Evolutionary conservation across 2,329 filamentous ascomycete species (phyloP), one percentile per base, ranked within the genome.

Genomic region (Lasiodiplodia sp.): DNA sequence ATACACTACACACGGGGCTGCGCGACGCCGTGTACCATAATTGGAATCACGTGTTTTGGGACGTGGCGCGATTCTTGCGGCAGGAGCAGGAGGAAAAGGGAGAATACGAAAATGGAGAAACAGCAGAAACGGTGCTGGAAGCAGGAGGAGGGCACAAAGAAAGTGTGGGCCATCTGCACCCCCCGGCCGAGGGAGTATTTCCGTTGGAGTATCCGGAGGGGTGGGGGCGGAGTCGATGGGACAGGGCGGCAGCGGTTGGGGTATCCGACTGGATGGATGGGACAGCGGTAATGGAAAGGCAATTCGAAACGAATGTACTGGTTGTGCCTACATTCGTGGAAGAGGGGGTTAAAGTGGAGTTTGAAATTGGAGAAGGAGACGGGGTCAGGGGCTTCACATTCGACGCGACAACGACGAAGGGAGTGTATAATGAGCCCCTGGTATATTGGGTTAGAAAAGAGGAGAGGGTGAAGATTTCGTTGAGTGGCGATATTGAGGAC

Each of bases 11-110:
- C n/a, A 64, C 60, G 11, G 31, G n/a, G 11, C 60, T 64, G 11
- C 28, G 60, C 2, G n/a, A 37, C 16, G 28, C 47, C 0, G n/a
- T 64, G 5, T 52, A 64, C 12, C 31, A 64, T 14, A 52, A 40
- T 31, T 64, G 60, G 60, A 64, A 64, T 28, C 60, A 64, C 14
- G 60, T 64, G 6, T 64, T 64, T 11, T 64, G 60, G 60, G 60
- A 64, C 31, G 47, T 64, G 12, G 11, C 44, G 28, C 7, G n/a
- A n/a, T 64, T 64, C 5, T 14, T 52, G 31, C 18, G 12, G 0
- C 21, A 37, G 6, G 44, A n/a, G 12, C 16, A 40, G 38, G 44
- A 47, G 44, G n/a, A 47, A 34, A 34, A 10, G 7, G n/a, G 1
- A 12, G 4, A 21, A 10, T 2, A 44, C 5, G 40, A 44, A 7